Conservation (phyloP, 805 yeast species). For the Starmerella khaoyaiensis region DNA sequence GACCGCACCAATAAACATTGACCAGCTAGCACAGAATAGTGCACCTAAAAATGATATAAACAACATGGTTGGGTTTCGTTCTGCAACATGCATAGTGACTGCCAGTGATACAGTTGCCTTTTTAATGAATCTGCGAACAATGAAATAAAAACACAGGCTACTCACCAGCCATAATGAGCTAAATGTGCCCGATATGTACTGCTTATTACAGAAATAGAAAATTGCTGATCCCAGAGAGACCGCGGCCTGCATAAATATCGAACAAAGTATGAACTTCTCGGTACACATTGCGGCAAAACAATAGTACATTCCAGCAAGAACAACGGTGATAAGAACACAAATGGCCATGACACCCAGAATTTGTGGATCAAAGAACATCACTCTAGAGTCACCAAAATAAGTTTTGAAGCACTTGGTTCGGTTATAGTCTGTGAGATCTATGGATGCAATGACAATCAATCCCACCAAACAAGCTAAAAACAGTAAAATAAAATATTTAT, state of each 20-base stretch:
- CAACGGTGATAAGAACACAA: conserved; percentile 46
- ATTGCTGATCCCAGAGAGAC: conserved; percentile 67
- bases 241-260: conserved; percentile 52
- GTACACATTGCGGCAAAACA: conserved; percentile 54
- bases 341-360: conserved; percentile 61
- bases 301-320: conserved; percentile 44
- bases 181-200: conserved; percentile 72
- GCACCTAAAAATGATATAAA: conserved; percentile 49
- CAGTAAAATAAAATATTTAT: conserved; percentile 21
- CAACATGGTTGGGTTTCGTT: conserved; percentile 55
- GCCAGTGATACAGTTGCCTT: conserved; percentile 57
- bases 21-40: conserved; percentile 46
- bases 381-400: conserved; percentile 36
- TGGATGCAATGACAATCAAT: conserved; percentile 55
- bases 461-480: conserved; percentile 40
- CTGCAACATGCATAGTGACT: conserved; percentile 67
- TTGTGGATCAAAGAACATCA: conserved; percentile 49
- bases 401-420: conserved; percentile 45
- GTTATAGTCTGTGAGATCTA: conserved; percentile 54
- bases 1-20: conserved; percentile 51
- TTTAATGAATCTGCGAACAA: conserved; percentile 57
- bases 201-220: conserved; percentile 50
- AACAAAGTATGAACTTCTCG: conserved; percentile 49
- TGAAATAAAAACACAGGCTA: conserved; percentile 61
- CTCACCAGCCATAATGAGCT: conserved; percentile 52